A percentile compares a stretch with the other conserved stretches of the same genome.
phyloP scores from a whole-genome alignment of 1,284 basidiomycete genomes.

The Rhodotorula sp. region DNA sequence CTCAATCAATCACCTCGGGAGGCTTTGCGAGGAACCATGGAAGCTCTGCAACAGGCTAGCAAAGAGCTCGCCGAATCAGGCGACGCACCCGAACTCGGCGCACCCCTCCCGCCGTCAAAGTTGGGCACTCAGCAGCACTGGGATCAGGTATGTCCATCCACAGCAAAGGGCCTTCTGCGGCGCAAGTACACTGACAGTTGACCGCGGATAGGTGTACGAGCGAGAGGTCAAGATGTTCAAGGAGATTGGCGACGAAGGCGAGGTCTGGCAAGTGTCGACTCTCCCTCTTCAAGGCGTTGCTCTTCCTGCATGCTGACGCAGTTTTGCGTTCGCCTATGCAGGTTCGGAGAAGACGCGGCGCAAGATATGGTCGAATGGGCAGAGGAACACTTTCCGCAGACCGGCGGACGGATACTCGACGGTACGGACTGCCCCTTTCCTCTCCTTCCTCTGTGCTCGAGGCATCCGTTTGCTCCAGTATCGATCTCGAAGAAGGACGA shows the following conservation, averaged over 20 bases:
- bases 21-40: neutral
- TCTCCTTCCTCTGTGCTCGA: neutral
- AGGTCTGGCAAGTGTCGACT: slow-evolving; percentile 65
- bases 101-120: slow-evolving; percentile 56
- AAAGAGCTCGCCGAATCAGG: slow-evolving; percentile 25
- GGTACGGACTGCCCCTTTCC: slow-evolving; percentile 24
- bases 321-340: slow-evolving; percentile 45
- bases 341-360: slow-evolving; percentile 80
- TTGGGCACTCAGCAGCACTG: slow-evolving; percentile 65
- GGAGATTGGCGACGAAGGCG: slow-evolving; percentile 82
- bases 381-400: slow-evolving; percentile 35
- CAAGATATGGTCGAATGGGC: slow-evolving; percentile 66
- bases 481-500: neutral
- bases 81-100: slow-evolving; percentile 28
- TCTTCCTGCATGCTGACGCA: no score
- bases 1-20: no score
- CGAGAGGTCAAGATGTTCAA: slow-evolving; percentile 70
- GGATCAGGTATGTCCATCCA: slow-evolving; percentile 14
- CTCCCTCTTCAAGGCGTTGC: no score
- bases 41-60: slow-evolving; percentile 34
- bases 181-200: no score
- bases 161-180: no score
- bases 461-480: neutral
- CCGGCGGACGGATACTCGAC: slow-evolving; percentile 42
- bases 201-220: slow-evolving; percentile 49